Evolutionary conservation across 2,329 filamentous ascomycete genomes (phyloP).

Genomic region (Stachybotrys chlorohalonatus): DNA sequence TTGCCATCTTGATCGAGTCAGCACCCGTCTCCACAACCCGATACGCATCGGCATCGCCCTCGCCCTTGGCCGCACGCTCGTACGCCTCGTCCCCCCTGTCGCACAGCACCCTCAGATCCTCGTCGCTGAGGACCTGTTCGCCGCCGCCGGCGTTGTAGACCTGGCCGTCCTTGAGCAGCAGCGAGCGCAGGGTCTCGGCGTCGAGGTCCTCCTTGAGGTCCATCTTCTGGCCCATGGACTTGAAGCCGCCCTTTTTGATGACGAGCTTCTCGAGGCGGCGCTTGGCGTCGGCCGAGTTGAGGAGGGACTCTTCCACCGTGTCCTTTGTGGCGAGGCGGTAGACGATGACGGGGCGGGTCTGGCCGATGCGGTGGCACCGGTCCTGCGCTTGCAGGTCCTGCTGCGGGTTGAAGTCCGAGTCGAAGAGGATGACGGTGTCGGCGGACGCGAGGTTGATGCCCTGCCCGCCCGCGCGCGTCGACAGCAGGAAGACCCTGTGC

Average conservation of each 20-base stretch:
- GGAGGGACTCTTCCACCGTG: slow-evolving; percentile 81
- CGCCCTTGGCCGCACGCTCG: slow-evolving; percentile 65
- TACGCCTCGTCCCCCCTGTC: slow-evolving; percentile 62
- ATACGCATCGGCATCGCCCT: slow-evolving; percentile 63
- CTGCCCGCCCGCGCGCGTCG: slow-evolving; percentile 85
- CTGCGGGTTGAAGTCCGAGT: slow-evolving; percentile 88
- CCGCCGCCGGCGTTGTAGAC: slow-evolving; percentile 51
- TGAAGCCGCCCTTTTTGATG: slow-evolving; percentile 86
- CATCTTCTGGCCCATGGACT: slow-evolving; percentile 55
- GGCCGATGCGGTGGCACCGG: slow-evolving; percentile 87
- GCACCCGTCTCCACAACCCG: slow-evolving; percentile 70
- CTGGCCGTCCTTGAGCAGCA: slow-evolving; percentile 64
- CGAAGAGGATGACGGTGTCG: slow-evolving; percentile 88
- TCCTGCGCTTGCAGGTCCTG: slow-evolving; percentile 96
- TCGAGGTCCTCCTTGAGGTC: slow-evolving; percentile 45
- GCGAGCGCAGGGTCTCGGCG: slow-evolving; percentile 49
- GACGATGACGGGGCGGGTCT: slow-evolving; percentile 83
- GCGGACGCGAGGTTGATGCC: slow-evolving; percentile 90
- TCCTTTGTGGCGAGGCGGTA: slow-evolving; percentile 89
- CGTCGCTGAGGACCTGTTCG: slow-evolving; percentile 60
- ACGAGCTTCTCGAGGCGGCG: slow-evolving; percentile 87
- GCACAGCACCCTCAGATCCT: slow-evolving; percentile 68
- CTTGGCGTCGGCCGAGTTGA: slow-evolving; percentile 85
- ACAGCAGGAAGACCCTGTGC: slow-evolving; percentile 74
- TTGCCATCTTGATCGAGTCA: slow-evolving; percentile 38